phyloP scores from a whole-genome alignment of 495 filamentous ascomycete genomes.

The Tuber aestivum region DNA sequence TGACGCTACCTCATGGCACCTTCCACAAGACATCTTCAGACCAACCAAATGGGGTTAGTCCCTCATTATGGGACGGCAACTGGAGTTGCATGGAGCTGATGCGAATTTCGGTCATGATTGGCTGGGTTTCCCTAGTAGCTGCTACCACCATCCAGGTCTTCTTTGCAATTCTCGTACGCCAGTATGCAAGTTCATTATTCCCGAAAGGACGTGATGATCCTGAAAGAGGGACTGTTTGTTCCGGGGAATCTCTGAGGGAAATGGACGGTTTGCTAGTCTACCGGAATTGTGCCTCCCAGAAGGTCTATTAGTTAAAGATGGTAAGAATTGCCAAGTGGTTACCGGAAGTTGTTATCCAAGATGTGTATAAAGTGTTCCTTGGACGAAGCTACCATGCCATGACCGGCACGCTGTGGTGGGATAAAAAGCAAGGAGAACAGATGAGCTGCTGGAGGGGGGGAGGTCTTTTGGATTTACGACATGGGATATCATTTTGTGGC shows the following conservation, averaged over 20 bases:
- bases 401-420: neutral
- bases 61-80: neutral
- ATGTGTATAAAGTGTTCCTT: neutral
- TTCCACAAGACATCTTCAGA: constrained; percentile 16
- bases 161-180: constrained; percentile 18
- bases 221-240: neutral
- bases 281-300: neutral
- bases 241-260: neutral
- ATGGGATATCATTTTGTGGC: constrained; percentile 4
- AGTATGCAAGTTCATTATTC: constrained; percentile 25
- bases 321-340: neutral
- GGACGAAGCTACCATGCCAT: neutral
- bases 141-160: constrained; percentile 18
- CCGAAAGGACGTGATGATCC: constrained; percentile 10
- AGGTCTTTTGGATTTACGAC: neutral
- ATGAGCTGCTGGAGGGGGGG: neutral
- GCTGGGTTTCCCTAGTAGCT: constrained; percentile 20
- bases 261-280: constrained; percentile 4
- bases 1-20: constrained; percentile 17
- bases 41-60: constrained; percentile 2
- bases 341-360: neutral
- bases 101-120: constrained; percentile 22
- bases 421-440: neutral
- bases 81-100: constrained; percentile 21
- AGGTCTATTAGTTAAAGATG: constrained; percentile 9